phyloP scores from a whole-genome alignment of 129 eudicot species.

The Lactuca saligna region DNA sequence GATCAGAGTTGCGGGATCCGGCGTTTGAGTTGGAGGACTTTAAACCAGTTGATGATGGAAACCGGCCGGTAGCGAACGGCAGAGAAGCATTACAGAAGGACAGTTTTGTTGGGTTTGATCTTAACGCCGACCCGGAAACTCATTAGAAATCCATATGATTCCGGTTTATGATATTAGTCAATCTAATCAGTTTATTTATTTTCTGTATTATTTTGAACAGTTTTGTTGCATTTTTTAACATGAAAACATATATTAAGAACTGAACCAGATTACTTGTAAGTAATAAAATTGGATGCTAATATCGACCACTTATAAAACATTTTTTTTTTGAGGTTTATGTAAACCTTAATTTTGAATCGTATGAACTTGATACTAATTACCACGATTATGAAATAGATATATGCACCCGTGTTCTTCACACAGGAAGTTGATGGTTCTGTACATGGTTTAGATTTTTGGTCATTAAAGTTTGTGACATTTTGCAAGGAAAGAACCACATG shows the following conservation, averaged over 20 bases:
- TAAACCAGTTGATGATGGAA: background rate
- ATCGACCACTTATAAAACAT: too few species aligned
- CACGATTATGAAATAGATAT: too few species aligned
- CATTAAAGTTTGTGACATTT: constrained; percentile 2
- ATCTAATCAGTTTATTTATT: background rate
- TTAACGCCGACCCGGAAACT: constrained; percentile 24
- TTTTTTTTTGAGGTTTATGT: too few species aligned
- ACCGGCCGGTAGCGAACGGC: background rate
- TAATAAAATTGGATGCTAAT: too few species aligned
- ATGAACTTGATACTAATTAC: too few species aligned
- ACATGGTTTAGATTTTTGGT: background rate
- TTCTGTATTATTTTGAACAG: background rate
- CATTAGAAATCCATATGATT: background rate
- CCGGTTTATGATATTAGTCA: background rate
- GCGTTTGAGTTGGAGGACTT: constrained; percentile 32
- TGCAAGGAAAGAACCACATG: constrained; percentile 8
- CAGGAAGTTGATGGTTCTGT: too few species aligned
- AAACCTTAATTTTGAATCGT: too few species aligned
- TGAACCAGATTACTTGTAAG: too few species aligned
- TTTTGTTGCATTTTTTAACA: too few species aligned
- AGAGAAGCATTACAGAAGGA: background rate
- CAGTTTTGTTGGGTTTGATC: constrained; percentile 13
- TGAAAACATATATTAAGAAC: too few species aligned
- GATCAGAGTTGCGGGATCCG: constrained; percentile 3
- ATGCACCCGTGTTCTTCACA: too few species aligned